A percentile compares a stretch with the other conserved stretches of the same genome.
phyloP scores from a whole-genome alignment of 345 rosid species.

The Sisymbrium irio region DNA sequence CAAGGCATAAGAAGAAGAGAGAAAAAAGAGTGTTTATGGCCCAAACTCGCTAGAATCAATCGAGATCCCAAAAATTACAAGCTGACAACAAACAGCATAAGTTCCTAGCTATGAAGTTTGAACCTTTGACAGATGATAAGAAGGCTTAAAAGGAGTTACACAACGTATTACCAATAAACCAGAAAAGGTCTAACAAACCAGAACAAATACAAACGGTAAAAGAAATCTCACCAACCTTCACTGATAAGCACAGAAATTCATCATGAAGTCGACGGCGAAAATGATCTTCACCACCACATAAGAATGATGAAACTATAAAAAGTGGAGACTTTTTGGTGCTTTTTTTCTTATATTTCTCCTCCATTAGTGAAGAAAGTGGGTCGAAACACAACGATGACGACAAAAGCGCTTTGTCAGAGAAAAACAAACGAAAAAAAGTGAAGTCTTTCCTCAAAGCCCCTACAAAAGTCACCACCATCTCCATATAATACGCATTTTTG shows the following conservation, averaged over 20 bases:
- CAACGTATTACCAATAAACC: not conserved
- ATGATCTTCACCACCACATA: not conserved
- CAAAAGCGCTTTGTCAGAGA: too few species aligned
- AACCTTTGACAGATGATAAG: slow-evolving; percentile 14
- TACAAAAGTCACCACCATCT: too few species aligned
- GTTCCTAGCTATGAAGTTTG: not conserved
- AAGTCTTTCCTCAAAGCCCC: not conserved
- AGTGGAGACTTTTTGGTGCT: not conserved
- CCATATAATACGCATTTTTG: too few species aligned
- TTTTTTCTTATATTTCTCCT: not conserved
- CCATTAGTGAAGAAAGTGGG: not conserved
- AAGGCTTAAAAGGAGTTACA: not conserved
- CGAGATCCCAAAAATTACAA: not conserved
- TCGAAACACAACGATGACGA: too few species aligned
- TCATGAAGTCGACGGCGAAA: not conserved
- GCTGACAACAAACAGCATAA: not conserved
- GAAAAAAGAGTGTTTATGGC: not conserved
- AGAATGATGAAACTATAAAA: not conserved
- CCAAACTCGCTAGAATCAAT: too few species aligned
- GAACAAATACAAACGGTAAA: not conserved
- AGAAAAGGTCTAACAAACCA: not conserved
- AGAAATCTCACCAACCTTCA: not conserved
- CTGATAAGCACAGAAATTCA: not conserved
- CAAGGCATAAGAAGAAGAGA: not conserved
- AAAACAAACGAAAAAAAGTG: not conserved